Conservation (phyloP, 805 yeast genomes). For the Saccharomycopsis amapae region DNA sequence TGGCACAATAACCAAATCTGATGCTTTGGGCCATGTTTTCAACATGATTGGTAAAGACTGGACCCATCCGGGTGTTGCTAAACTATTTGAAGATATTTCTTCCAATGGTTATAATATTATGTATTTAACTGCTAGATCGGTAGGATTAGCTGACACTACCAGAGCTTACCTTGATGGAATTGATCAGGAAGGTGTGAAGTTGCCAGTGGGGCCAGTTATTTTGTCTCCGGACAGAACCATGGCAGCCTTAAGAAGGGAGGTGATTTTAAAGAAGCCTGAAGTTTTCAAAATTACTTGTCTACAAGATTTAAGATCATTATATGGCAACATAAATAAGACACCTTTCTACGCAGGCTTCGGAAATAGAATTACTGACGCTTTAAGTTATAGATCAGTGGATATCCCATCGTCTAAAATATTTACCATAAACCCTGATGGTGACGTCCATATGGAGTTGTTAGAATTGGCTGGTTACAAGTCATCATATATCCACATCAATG, state of each 20-base stretch:
- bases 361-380: slow-evolving; percentile 91
- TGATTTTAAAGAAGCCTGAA: slow-evolving; percentile 90
- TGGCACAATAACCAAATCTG: slow-evolving; percentile 96
- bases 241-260: slow-evolving; percentile 89
- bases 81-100: slow-evolving; percentile 77
- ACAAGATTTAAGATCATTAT: slow-evolving; percentile 73
- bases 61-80: slow-evolving; percentile 97
- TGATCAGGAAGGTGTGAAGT: slow-evolving; percentile 60
- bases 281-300: slow-evolving; percentile 98
- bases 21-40: slow-evolving; percentile 92
- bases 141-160: slow-evolving; percentile 91
- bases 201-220: slow-evolving; percentile 91
- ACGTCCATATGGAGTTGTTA: slow-evolving; percentile 92
- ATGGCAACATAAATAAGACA: slow-evolving; percentile 39
- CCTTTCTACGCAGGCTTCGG: slow-evolving; percentile 99
- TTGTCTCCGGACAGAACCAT: slow-evolving; percentile 93
- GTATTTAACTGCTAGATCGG: slow-evolving; percentile 91
- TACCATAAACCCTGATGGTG: slow-evolving; percentile 94
- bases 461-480: slow-evolving; percentile 91
- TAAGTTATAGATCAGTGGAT: slow-evolving; percentile 87
- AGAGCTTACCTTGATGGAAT: slow-evolving; percentile 75
- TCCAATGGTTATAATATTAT: slow-evolving; percentile 87
- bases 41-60: slow-evolving; percentile 94
- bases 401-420: slow-evolving; percentile 91
- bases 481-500: slow-evolving; percentile 83